Evolutionary conservation across 2,329 filamentous ascomycete species (phyloP).

Genomic region (Aspergillus versicolor): DNA sequence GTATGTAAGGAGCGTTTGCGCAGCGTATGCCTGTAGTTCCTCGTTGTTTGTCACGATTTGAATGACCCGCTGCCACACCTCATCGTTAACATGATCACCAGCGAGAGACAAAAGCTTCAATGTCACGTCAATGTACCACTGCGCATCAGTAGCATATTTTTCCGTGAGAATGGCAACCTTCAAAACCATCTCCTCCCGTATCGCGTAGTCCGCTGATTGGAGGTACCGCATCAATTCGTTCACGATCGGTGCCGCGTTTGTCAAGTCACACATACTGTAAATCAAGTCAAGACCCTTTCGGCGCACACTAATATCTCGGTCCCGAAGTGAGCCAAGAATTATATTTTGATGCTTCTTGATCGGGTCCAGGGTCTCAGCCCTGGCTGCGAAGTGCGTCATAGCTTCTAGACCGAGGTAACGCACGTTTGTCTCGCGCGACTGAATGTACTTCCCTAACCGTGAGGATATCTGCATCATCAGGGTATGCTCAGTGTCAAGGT

Average conservation of each 20-base stretch:
- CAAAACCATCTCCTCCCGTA: slow-evolving; percentile 97
- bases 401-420: slow-evolving; percentile 93
- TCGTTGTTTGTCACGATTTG: slow-evolving; percentile 99
- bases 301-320: slow-evolving; percentile 94
- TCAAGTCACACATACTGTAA: slow-evolving; percentile 98
- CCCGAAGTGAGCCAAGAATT: slow-evolving; percentile 89
- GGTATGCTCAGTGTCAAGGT: slow-evolving; percentile 89
- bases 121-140: slow-evolving; percentile 99
- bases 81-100: slow-evolving; percentile 96
- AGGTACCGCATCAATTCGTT: slow-evolving; percentile 91
- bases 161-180: slow-evolving; percentile 98
- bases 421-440: slow-evolving; percentile 95
- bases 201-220: slow-evolving; percentile 94
- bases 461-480: slow-evolving; percentile 96
- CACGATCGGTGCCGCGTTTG: slow-evolving; percentile 92
- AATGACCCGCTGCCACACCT: slow-evolving; percentile 98
- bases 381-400: slow-evolving; percentile 95
- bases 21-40: slow-evolving; percentile 93
- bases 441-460: slow-evolving; percentile 89
- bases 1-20: slow-evolving; percentile 88
- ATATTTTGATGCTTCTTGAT: slow-evolving; percentile 98
- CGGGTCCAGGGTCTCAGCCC: slow-evolving; percentile 89
- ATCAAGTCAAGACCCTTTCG: slow-evolving; percentile 92
- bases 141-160: slow-evolving; percentile 96
- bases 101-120: slow-evolving; percentile 92